Percentiles rank a stretch among this genome's conserved stretches.
phyloP scores from a whole-genome alignment of 1,139 yeast genomes.

The Suhomyces maxii region DNA sequence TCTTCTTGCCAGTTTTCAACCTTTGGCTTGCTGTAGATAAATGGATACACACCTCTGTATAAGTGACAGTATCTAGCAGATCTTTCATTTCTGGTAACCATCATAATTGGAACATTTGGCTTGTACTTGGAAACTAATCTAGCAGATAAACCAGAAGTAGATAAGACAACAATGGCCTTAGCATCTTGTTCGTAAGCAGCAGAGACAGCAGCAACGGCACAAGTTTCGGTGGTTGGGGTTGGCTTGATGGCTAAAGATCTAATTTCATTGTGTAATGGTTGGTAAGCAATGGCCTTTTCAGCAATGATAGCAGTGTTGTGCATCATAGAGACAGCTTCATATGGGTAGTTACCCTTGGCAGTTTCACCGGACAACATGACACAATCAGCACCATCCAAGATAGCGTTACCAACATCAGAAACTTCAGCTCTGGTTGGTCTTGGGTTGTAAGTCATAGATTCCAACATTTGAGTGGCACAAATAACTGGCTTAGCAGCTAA shows the following conservation, averaged over 20 bases:
- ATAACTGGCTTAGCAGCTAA: slow-evolving; percentile 99
- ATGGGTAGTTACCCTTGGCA: slow-evolving; percentile 98
- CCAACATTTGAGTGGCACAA: slow-evolving; percentile 99
- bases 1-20: slow-evolving; percentile 93
- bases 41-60: slow-evolving; percentile 98
- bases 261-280: slow-evolving; percentile 82
- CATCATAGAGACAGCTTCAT: slow-evolving; percentile 98
- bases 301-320: slow-evolving; percentile 96
- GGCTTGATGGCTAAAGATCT: slow-evolving; percentile 86
- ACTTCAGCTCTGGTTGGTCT: slow-evolving; percentile 99
- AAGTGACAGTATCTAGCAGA: slow-evolving; percentile 95
- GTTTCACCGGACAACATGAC: slow-evolving; percentile 99
- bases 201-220: slow-evolving; percentile 95
- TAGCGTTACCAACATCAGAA: slow-evolving; percentile 98
- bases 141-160: slow-evolving; percentile 93
- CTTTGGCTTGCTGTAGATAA: slow-evolving; percentile 68
- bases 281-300: slow-evolving; percentile 94
- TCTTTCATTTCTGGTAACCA: slow-evolving; percentile 94
- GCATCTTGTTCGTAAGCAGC: slow-evolving; percentile 96
- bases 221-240: slow-evolving; percentile 92
- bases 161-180: slow-evolving; percentile 93
- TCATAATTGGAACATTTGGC: slow-evolving; percentile 95
- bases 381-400: slow-evolving; percentile 99
- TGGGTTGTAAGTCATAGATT: slow-evolving; percentile 99
- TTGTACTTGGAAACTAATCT: slow-evolving; percentile 96